A percentile compares a stretch with the other conserved stretches of the same genome.
Evolutionary conservation across 2,329 filamentous ascomycete genomes (phyloP).

Genomic region (Alternaria tenuissima): DNA sequence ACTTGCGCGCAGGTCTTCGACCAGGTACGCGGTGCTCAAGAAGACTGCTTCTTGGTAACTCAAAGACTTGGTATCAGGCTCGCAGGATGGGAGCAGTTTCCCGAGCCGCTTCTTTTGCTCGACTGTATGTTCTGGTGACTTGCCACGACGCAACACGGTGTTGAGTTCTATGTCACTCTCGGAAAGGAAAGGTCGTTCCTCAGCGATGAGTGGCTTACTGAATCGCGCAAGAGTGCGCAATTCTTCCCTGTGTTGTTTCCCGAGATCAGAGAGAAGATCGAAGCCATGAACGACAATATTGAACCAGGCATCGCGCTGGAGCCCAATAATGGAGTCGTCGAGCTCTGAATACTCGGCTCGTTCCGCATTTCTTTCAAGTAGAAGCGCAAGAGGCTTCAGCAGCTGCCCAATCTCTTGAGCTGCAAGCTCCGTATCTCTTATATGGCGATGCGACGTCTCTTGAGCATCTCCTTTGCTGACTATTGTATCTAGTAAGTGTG

Average conservation of each 20-base stretch:
- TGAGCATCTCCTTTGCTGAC: slow-evolving; percentile 90
- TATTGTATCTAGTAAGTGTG: slow-evolving; percentile 83
- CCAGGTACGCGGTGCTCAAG: slow-evolving; percentile 85
- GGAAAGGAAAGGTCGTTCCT: slow-evolving; percentile 86
- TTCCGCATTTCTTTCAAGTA: slow-evolving; percentile 68
- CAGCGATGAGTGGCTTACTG: slow-evolving; percentile 85
- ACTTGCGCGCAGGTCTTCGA: slow-evolving; percentile 86
- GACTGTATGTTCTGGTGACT: slow-evolving; percentile 77
- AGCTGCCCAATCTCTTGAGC: slow-evolving; percentile 88
- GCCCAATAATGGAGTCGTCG: slow-evolving; percentile 63
- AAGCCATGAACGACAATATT: slow-evolving; percentile 97
- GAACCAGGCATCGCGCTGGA: slow-evolving; percentile 95
- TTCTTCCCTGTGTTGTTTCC: slow-evolving; percentile 76
- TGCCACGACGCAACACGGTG: slow-evolving; percentile 86
- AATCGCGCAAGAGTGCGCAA: slow-evolving; percentile 85
- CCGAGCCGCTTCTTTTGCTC: slow-evolving; percentile 82
- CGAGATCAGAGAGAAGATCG: slow-evolving; percentile 74
- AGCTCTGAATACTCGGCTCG: slow-evolving; percentile 68
- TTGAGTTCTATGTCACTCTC: slow-evolving; percentile 98
- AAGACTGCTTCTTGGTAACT: slow-evolving; percentile 94
- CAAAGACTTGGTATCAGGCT: slow-evolving; percentile 79
- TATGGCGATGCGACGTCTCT: slow-evolving; percentile 73
- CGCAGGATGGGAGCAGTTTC: slow-evolving; percentile 76
- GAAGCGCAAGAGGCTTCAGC: slow-evolving; percentile 83
- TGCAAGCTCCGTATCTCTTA: slow-evolving; percentile 82